A percentile compares a stretch with the other conserved stretches of the same genome.
These are phyloP conservation scores for Cercospora zeina DNA, from an alignment of 2,329 filamentous ascomycete species.

Conservation along the genomic window DNA sequence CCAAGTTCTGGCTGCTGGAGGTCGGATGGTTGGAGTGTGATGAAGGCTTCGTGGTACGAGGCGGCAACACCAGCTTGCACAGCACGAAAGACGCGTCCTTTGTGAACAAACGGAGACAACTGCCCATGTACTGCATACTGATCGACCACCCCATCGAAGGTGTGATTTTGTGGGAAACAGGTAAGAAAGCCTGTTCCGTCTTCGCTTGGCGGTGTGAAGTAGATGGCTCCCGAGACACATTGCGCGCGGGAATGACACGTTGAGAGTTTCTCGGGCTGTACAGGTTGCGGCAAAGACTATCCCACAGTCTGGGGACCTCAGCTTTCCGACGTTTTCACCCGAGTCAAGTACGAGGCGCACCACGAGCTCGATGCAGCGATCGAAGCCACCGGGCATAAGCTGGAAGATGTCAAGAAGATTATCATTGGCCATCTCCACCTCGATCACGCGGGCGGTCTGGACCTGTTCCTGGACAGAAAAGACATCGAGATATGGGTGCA, in stretches of 20 bases:
- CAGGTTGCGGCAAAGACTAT: constrained; percentile 47
- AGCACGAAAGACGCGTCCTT: constrained; percentile 42
- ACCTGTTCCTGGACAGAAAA: constrained; percentile 39
- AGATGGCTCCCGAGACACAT: not conserved
- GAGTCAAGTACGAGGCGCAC: constrained; percentile 39
- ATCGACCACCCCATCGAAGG: constrained; percentile 50
- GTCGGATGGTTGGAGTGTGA: constrained; percentile 45
- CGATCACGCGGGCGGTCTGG: constrained; percentile 40
- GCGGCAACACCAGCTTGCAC: constrained; percentile 43
- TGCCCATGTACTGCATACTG: constrained; percentile 47
- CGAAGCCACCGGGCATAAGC: constrained; percentile 39
- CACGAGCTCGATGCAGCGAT: constrained; percentile 42
- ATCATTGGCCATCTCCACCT: constrained; percentile 43
- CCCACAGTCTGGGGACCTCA: constrained; percentile 40
- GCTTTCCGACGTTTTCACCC: constrained; percentile 39
- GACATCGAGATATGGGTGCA: constrained; percentile 43
- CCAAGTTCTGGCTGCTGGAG: constrained; percentile 50
- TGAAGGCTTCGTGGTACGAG: constrained; percentile 50
- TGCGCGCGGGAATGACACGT: not conserved
- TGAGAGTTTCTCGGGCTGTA: constrained; percentile 2
- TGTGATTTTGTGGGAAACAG: constrained; percentile 50
- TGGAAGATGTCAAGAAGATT: constrained; percentile 43
- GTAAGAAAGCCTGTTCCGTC: constrained; percentile 7
- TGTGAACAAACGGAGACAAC: constrained; percentile 46
- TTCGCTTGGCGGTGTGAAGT: not conserved